Base-by-base conservation (phyloP, 805 yeast species). In the Suhomyces sp. region DNA sequence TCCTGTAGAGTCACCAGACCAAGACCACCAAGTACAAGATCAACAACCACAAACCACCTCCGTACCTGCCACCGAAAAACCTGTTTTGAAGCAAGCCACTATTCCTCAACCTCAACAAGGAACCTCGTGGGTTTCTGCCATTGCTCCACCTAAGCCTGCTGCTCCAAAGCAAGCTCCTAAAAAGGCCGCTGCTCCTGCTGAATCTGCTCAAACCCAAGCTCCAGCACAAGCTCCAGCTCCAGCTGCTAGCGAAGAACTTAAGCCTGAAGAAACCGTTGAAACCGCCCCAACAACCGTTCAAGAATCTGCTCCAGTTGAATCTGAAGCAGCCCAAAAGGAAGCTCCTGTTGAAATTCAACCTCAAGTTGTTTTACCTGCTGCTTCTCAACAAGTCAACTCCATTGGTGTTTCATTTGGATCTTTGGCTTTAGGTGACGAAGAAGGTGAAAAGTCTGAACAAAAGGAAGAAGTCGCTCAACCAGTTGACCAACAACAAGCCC, bases 91-190 rank as follows among this genome's bases (percentile, higher is more conserved):
- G 52, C 62, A 72, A 69, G 63, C 83, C 78, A 24, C 72, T 68
- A 47, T 69, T 77, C 62, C 83, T 74, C 65, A 55, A 50, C 85
- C 86, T 19, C 75, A 77, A 13, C 67, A 74, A 58, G 73, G 76
- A 62, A 29, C 33, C 10, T 77, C 90, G 5, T 86, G 90, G 88
- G 90, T 90, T 29, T 81, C 91, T 15, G 82, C 86, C 60, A 85
- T 86, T 49, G 70, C 77, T 51, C 68, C 69, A 52, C 85, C 90
- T 45, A 49, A 45, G 40, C 50, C 59, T 49, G 56, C 55, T 44
- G 47, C 54, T 35, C 51, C 50, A 29, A 47, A 54, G 50, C 48
- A 51, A 13, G 52, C 44, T 8, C 44, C 47, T 27, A 44, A 54
- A 9, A 48, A 49, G 41, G 42, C 33, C 33, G 33, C 40, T 31